Conservation (phyloP, 192 early-diverging fungal species). For the Umbelopsis sp. region DNA sequence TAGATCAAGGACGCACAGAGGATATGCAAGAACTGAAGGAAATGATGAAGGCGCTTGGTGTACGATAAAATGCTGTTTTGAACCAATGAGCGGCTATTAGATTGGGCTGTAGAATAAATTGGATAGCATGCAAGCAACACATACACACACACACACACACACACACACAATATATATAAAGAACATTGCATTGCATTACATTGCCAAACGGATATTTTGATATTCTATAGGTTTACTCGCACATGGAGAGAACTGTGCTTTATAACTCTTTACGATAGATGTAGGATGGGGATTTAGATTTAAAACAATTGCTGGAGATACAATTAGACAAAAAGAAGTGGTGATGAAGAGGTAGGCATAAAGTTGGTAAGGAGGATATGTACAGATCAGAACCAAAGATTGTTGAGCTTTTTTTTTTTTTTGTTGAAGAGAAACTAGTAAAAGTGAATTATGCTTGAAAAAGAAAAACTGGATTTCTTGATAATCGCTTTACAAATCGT, state of each 20-base stretch:
- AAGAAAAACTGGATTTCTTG: not conserved
- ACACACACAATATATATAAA: no score
- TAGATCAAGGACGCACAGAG: not conserved
- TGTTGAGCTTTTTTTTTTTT: not conserved
- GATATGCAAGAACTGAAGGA: not conserved
- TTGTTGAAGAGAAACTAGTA: not conserved
- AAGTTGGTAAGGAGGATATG: constrained; percentile 5
- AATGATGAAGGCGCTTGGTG: not conserved
- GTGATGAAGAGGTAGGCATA: not conserved
- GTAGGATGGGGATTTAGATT: not conserved
- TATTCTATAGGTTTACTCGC: constrained; percentile 14
- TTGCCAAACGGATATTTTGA: not conserved
- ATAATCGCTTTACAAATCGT: constrained; percentile 41
- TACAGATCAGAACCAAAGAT: constrained; percentile 18
- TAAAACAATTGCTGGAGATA: constrained; percentile 1
- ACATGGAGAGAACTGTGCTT: constrained; percentile 16
- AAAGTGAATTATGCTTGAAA: constrained; percentile 10
- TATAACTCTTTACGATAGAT: constrained; percentile 14
- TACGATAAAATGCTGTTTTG: no score
- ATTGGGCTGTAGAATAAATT: not conserved
- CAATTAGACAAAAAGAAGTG: not conserved
- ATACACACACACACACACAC: not conserved
- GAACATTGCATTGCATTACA: no score
- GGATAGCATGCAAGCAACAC: not conserved
- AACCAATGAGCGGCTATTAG: not conserved